These are phyloP conservation scores for Pseudogymnoascus sp. DNA, from an alignment of 2,329 filamentous ascomycete species.

Conservation along the genomic window DNA sequence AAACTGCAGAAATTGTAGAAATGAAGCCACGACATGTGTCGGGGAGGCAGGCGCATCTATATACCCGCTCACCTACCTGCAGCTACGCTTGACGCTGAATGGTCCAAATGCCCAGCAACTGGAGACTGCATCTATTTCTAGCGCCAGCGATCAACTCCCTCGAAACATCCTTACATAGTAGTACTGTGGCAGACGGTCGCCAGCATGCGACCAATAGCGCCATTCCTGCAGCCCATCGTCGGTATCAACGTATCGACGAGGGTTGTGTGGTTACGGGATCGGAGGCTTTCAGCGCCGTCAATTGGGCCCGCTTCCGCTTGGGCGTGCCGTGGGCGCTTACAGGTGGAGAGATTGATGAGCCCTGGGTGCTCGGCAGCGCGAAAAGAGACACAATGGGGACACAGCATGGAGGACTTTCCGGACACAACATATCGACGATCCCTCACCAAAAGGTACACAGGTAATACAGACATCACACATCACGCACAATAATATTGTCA, in stretches of 20 bases:
- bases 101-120: not conserved
- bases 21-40: slow-evolving; percentile 2
- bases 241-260: not conserved
- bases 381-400: not conserved
- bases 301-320: slow-evolving; percentile 3
- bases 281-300: not conserved
- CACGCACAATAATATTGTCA: not conserved
- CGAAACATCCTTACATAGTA: slow-evolving; percentile 4
- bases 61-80: slow-evolving; percentile 6
- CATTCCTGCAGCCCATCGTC: slow-evolving; percentile 1
- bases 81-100: not conserved
- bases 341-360: slow-evolving; percentile 4
- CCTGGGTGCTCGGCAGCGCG: not conserved
- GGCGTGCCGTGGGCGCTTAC: slow-evolving; percentile 3
- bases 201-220: slow-evolving; percentile 7
- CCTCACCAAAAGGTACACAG: not conserved
- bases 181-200: not conserved
- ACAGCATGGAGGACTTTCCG: not conserved
- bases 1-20: not conserved
- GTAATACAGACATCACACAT: not conserved
- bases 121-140: slow-evolving; percentile 4
- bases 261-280: slow-evolving; percentile 2
- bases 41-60: not conserved
- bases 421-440: not conserved
- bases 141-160: slow-evolving; percentile 7